A percentile compares a stretch with the other conserved stretches of the same genome.
phyloP scores from a whole-genome alignment of 2,329 filamentous ascomycete species.

The Immersiporthe knoxdaviesiana region DNA sequence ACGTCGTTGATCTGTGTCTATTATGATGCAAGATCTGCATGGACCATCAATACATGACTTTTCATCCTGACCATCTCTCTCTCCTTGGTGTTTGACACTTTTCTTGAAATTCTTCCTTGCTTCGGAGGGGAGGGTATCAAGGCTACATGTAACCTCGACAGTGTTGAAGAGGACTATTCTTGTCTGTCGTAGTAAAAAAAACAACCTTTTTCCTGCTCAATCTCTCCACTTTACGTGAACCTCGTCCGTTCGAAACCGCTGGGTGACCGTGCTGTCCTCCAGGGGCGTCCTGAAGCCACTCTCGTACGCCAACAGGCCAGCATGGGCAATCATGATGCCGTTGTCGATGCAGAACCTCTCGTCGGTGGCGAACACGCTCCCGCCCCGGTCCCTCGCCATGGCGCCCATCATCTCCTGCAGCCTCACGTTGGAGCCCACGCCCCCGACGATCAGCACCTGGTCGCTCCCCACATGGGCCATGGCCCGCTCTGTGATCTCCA shows the following conservation, averaged over 20 bases:
- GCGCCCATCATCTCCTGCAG: constrained; percentile 98
- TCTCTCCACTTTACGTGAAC: constrained; percentile 81
- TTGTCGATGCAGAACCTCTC: constrained; percentile 99
- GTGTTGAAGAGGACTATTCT: background rate
- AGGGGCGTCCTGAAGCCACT: constrained; percentile 78
- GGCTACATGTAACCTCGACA: no score
- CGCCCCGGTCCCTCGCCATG: constrained; percentile 88
- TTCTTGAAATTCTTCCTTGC: background rate
- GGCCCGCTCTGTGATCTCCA: constrained; percentile 96
- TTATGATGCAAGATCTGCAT: constrained; percentile 25
- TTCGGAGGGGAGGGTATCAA: background rate
- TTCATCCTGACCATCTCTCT: background rate
- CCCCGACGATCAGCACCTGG: constrained; percentile 93
- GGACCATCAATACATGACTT: constrained; percentile 16
- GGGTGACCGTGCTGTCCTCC: constrained; percentile 82
- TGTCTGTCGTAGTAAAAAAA: background rate
- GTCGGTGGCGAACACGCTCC: constrained; percentile 91
- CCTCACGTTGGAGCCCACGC: constrained; percentile 92
- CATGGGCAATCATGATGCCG: constrained; percentile 99
- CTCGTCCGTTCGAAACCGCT: constrained; percentile 81
- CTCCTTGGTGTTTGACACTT: background rate
- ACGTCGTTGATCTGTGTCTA: constrained; percentile 25
- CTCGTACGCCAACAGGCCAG: constrained; percentile 81
- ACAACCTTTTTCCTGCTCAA: constrained; percentile 37
- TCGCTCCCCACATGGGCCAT: constrained; percentile 95